Conservation (phyloP, 768 basidiomycete genomes). For the Suillus americanus region DNA sequence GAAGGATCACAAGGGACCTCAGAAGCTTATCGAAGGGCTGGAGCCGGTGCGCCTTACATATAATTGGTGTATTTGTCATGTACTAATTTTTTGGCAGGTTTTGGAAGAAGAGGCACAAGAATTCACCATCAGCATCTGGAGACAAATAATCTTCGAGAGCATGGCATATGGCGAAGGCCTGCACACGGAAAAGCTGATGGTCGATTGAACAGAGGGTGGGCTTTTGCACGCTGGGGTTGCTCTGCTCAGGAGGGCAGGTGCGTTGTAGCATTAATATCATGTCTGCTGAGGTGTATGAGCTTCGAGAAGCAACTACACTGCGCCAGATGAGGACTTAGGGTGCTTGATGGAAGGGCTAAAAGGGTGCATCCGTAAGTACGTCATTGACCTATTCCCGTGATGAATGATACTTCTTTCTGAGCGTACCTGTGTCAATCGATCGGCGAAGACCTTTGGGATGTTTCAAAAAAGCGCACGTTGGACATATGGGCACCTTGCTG, state of each 20-base stretch:
- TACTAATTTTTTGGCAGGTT: conserved; percentile 50
- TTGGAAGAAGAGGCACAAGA: conserved; percentile 89
- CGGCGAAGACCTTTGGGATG: conserved; percentile 2
- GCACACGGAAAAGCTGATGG: conserved; percentile 81
- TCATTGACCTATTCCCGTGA: conserved; percentile 44
- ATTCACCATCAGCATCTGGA: conserved; percentile 79
- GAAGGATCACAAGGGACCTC: conserved; percentile 84
- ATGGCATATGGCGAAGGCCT: conserved; percentile 90
- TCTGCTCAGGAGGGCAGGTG: conserved; percentile 49
- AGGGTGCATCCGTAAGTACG: conserved; percentile 52
- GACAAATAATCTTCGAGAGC: conserved; percentile 92
- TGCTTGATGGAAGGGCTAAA: conserved; percentile 11
- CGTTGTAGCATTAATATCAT: conserved; percentile 53
- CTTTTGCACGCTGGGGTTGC: conserved; percentile 23
- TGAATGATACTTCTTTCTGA: conserved; percentile 37
- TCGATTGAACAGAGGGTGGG: conserved; percentile 46
- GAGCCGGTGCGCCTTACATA: conserved; percentile 69
- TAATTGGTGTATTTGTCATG: conserved; percentile 1
- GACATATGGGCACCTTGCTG: conserved; percentile 11
- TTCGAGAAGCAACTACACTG: conserved; percentile 18
- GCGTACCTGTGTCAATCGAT: conserved; percentile 13
- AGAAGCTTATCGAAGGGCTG: conserved; percentile 84
- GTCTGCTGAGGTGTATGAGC: conserved; percentile 41
- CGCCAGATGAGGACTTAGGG: conserved; percentile 15
- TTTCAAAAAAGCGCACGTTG: neutral